Evolutionary conservation across 2,329 filamentous ascomycete species (phyloP), one percentile per base, ranked within the genome.

Genomic region (Colletotrichum paranaense): DNA sequence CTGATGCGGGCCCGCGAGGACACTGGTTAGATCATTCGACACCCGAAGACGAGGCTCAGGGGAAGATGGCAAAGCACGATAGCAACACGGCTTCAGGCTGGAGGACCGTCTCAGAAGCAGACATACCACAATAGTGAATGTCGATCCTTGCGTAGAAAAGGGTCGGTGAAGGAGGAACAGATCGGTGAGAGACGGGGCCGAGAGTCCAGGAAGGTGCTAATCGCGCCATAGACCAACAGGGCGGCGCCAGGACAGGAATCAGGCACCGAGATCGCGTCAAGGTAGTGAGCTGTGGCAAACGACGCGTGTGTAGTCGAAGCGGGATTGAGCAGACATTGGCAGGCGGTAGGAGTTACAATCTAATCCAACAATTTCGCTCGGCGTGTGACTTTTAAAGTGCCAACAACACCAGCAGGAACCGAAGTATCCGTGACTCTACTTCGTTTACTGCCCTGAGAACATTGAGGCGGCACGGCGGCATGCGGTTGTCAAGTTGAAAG

Each of bases 281-380:
- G 62, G 32, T 22, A 26, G 58, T 66, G 46, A 70, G 60, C 5
- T 53, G 70, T 70, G 67, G 70, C 70, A 55, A 73, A 32, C 52
- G 56, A 67, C 42, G 59, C 70, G 67, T 62, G 42, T 62, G 46
- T 67, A 55, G 49, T 32, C 56, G 69, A 59, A 46, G 58, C 64
- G 30, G 32, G 32, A 30, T 67, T 65, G 42, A 24, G 22, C 67
- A 49, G 32, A 35, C 70, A 60, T 59, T 53, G 19, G 35, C 30
- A 65, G 57, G 46, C 66, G 46, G n/a, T 46, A 65, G 46, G 52
- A 60, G n/a, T 42, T 32, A 35, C 19, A 57, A 57, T 60, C 35
- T 42, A 28, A 28, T 11, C 42, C 60, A 65, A 46, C 7, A 24
- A 12, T 49, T 49, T 49, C 42, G n/a, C 42, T 49, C 42, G 8